Evolutionary conservation across 805 yeast species (phyloP), one percentile per base, ranked within the genome.

Genomic region (Candida odintsovae): DNA sequence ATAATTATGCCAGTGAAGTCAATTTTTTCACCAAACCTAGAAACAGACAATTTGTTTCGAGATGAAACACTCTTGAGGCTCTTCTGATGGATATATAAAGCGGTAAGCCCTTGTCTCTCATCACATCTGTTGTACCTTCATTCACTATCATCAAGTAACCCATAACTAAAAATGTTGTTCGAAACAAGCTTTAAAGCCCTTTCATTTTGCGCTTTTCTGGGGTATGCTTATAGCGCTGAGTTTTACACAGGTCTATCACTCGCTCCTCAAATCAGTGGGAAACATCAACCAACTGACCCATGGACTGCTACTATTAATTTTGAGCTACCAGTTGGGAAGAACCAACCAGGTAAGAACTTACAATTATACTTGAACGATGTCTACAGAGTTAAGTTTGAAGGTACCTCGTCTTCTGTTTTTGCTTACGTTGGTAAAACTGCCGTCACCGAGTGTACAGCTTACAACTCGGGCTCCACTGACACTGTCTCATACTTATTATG

Each of bases 281-380:
- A 13, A 12, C n/a, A 19, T 33, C 13, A 16, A n/a, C 36, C 36
- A 33, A 33, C 36, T 19, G 49, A 54, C 39, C 64, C 66, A 28
- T 69, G 72, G 72, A 50, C 55, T 10, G 65, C 66, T 13, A 46
- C 59, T 1, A 52, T 69, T 20, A 61, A 54, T 12, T 69, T 57
- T 46, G 39, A 44, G 10, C 51, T 66, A 19, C 43, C 51, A 2
- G 26, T 49, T 16, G 68, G 62, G 18, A 62, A 62, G 22, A 47
- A 50, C 19, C 38, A 35, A 12, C 21, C 46, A 11, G 59, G 52
- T 16, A 45, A 42, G 23, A 38, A 39, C 4, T 67, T 62, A 46
- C 40, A 55, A 3, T 26, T 68, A 6, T 41, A 44, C 3, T 47
- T 70, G 52, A 63, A 66, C 9, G 47, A 59, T 43, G 62, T 68